A percentile compares a stretch with the other conserved stretches of the same genome.
Conservation (phyloP, 345 rosid species). For the Crucihimalaya himalaica region DNA sequence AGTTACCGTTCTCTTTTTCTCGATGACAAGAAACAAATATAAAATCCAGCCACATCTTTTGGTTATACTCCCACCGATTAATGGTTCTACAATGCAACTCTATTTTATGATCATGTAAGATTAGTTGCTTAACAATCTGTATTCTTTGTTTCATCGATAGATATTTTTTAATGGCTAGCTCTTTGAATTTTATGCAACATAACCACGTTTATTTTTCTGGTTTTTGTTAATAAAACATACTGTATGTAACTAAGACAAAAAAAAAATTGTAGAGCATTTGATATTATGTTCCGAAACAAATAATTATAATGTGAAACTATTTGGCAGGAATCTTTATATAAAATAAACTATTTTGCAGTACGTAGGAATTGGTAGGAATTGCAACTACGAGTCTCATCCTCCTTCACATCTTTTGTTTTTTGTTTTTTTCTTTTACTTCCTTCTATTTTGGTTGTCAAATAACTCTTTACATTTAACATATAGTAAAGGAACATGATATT, state of each 20-base stretch:
- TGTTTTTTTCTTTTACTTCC: not conserved
- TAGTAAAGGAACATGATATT: conserved; percentile 1
- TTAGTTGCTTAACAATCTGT: not conserved
- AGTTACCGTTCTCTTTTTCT: not conserved
- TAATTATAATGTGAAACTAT: not conserved
- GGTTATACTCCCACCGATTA: no score
- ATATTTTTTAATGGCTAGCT: not conserved
- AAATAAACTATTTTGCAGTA: not conserved
- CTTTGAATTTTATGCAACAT: not conserved
- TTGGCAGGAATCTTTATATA: conserved; percentile 4
- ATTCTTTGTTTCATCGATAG: not conserved
- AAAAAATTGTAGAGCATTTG: not conserved
- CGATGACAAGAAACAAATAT: not conserved
- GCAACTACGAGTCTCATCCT: conserved; percentile 41
- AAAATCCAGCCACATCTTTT: not conserved
- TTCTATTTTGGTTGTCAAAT: not conserved
- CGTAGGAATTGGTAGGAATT: conserved; percentile 28
- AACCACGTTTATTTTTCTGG: not conserved
- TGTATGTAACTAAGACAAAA: not conserved
- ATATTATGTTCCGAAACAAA: conserved; percentile 6
- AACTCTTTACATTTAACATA: not conserved
- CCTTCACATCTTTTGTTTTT: conserved; percentile 31
- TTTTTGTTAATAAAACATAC: not conserved
- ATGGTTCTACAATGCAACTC: not conserved
- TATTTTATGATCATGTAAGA: not conserved